These are phyloP conservation scores for Capsicum pubescens DNA, from an alignment of 257 asterid genomes.

Conservation along the genomic window DNA sequence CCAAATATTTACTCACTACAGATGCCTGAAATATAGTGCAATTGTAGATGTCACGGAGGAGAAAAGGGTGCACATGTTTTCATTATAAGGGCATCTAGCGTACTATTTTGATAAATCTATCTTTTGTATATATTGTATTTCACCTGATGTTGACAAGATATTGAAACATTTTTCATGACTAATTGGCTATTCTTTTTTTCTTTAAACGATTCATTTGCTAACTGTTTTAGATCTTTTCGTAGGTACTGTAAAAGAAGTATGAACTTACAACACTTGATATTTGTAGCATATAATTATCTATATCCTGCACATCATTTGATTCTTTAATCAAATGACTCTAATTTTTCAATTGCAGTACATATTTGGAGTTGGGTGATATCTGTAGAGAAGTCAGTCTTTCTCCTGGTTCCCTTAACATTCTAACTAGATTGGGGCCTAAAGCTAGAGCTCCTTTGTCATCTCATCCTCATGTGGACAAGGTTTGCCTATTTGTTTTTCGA, in stretches of 20 bases:
- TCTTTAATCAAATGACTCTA: background rate
- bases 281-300: slow-evolving; percentile 29
- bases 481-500: slow-evolving; percentile 35
- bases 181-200: background rate
- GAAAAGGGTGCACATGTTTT: background rate
- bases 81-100: background rate
- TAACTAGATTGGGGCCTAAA: slow-evolving; percentile 87
- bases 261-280: slow-evolving; percentile 75
- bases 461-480: slow-evolving; percentile 98
- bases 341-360: slow-evolving; percentile 60
- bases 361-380: slow-evolving; percentile 92
- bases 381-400: slow-evolving; percentile 93
- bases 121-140: background rate
- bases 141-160: slow-evolving; percentile 16
- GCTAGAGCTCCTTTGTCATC: slow-evolving; percentile 97
- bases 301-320: background rate
- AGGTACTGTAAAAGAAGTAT: slow-evolving; percentile 79
- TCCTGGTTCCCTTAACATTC: slow-evolving; percentile 80
- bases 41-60: background rate
- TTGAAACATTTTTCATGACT: background rate
- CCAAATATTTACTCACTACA: background rate
- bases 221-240: slow-evolving; percentile 28
- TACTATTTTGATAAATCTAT: background rate
- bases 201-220: slow-evolving; percentile 33
- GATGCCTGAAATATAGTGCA: background rate